Evolutionary conservation across 2,329 filamentous ascomycete genomes (phyloP), one percentile per base, ranked within the genome.

Genomic region (Sarocladiaceae sp.): DNA sequence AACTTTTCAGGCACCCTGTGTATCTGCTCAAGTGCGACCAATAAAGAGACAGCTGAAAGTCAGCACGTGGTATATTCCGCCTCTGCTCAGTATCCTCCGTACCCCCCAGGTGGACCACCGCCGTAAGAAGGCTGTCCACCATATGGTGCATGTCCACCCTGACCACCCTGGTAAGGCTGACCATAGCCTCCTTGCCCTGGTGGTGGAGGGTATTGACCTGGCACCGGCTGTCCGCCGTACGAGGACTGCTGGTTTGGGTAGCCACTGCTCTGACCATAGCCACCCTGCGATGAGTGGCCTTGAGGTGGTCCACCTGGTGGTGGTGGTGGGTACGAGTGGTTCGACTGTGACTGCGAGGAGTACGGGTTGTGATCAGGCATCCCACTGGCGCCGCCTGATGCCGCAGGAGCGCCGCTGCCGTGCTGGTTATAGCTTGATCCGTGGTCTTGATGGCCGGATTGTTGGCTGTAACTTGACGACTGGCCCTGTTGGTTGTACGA

Each of bases 111-210:
- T 3, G 29, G 33, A 25, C 31, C 47, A 18, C 47, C 47, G 28
- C 64, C 62, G 36, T 67, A 66, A 12, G 65, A 56, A 28, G 60
- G 60, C 49, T 66, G 60, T n/a, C 57, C 58, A 26, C 58, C 59
- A n/a, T 63, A 56, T 7, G 53, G 51, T 11, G 33, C 55, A 26
- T 58, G 56, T 23, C 47, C 51, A 37, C 52, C 35, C 12, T 11
- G 26, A 31, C 52, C 48, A 22, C 48, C 48, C 18, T 50, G 47
- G 18, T 50, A 50, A 11, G 47, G 17, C 28, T 26, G 20, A 8
- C 28, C 28, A 22, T 50, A 50, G 5, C 47, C 47, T 23, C 47
- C 47, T 39, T 50, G 47, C 3, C 37, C 46, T 8, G 37, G 42
- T 12, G 54, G 46, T 3, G 54, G 42, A n/a, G 40, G 48, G 25